Evolutionary conservation across 371 early-diverging fungal genomes (phyloP).

Genomic region (Mucor indicus): DNA sequence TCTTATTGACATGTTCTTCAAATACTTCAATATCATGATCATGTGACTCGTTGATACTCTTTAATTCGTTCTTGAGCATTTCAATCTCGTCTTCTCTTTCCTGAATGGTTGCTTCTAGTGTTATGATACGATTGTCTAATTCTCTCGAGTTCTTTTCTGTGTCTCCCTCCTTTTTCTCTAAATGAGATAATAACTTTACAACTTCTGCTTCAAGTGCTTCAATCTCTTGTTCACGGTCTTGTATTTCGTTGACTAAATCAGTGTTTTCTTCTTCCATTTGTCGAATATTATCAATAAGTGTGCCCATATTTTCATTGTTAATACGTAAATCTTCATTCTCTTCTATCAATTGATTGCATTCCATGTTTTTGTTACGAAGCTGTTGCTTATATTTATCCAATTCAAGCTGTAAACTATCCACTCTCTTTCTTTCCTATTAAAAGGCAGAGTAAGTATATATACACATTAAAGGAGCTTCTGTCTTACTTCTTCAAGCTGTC

Average conservation of each 20-base stretch:
- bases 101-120: background rate
- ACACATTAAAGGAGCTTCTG: too few relatives aligned
- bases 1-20: constrained; percentile 14
- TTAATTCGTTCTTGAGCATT: constrained; percentile 10
- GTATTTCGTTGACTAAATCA: constrained; percentile 17
- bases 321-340: constrained; percentile 14
- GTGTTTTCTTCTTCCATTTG: constrained; percentile 15
- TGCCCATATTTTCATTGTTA: constrained; percentile 6
- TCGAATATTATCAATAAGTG: constrained; percentile 5
- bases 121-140: constrained; percentile 7
- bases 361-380: constrained; percentile 21
- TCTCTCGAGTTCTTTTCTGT: constrained; percentile 2
- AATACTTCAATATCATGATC: constrained; percentile 15
- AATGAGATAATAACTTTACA: constrained; percentile 25
- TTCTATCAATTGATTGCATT: constrained; percentile 25
- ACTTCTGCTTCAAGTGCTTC: constrained; percentile 30
- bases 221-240: constrained; percentile 33
- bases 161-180: constrained; percentile 4
- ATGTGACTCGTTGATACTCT: constrained; percentile 13
- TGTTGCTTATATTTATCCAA: constrained; percentile 28
- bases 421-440: constrained; percentile 28
- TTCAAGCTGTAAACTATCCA: constrained; percentile 25
- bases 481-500: constrained; percentile 10
- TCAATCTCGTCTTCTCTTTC: constrained; percentile 17
- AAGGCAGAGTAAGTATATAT: constrained; percentile 20